phyloP scores from a whole-genome alignment of 306 rosid species.

The Canavalia ensiformis region DNA sequence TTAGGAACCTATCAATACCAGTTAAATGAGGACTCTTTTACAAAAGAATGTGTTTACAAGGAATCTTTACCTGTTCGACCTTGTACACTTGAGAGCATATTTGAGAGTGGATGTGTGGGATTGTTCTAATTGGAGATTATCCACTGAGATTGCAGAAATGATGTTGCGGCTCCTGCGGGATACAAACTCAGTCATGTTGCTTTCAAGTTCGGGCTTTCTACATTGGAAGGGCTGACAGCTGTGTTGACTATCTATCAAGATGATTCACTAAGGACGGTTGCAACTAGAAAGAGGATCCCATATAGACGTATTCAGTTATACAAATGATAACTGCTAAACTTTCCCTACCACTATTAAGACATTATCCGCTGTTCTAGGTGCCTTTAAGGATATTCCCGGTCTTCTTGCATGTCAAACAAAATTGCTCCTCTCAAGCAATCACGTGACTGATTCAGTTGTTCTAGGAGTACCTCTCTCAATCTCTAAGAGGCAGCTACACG shows the following conservation, averaged over 20 bases:
- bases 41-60: constrained; percentile 63
- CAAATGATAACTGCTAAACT: constrained; percentile 69
- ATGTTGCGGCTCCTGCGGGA: constrained; percentile 73
- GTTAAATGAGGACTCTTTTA: constrained; percentile 58
- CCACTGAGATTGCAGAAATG: constrained; percentile 75
- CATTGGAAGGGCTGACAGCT: constrained; percentile 69
- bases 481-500: too few species aligned
- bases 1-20: constrained; percentile 35
- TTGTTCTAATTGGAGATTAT: constrained; percentile 75
- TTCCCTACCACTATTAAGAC: constrained; percentile 69
- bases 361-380: constrained; percentile 62
- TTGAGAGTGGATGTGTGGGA: constrained; percentile 86
- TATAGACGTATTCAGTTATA: constrained; percentile 63
- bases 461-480: too few species aligned
- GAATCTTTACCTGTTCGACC: constrained; percentile 73
- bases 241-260: constrained; percentile 66
- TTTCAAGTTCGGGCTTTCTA: constrained; percentile 75
- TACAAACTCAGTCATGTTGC: constrained; percentile 71
- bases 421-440: constrained; percentile 52
- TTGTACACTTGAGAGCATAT: constrained; percentile 67
- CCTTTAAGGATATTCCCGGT: constrained; percentile 66
- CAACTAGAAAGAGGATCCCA: constrained; percentile 52
- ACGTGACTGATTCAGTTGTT: too few species aligned
- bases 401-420: constrained; percentile 79
- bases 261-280: constrained; percentile 55